These are phyloP conservation scores for Penicillium sp. DNA, from an alignment of 2,329 filamentous ascomycete species.

Conservation along the genomic window DNA sequence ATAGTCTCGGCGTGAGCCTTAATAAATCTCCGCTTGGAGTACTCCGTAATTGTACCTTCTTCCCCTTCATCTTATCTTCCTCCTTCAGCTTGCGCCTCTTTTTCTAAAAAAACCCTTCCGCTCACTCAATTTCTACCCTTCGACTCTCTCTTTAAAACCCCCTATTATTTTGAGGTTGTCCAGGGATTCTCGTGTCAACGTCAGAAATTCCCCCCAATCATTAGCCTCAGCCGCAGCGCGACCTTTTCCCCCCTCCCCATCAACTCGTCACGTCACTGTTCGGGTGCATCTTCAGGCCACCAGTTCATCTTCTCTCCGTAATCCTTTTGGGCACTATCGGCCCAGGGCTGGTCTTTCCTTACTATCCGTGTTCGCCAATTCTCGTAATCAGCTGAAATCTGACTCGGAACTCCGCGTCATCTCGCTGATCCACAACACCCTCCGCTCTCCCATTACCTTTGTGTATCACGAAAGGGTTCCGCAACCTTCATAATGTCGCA, in stretches of 20 bases:
- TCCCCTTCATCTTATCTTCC: constrained; percentile 14
- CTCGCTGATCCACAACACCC: constrained; percentile 9
- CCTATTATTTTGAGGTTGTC: background rate
- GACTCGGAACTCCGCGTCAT: constrained; percentile 5
- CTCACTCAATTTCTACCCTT: constrained; percentile 5
- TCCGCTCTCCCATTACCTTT: constrained; percentile 10
- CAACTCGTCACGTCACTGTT: constrained; percentile 14
- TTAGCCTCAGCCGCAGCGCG: constrained; percentile 20
- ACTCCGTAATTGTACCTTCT: constrained; percentile 7
- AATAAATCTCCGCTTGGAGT: constrained; percentile 15
- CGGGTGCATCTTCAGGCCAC: constrained; percentile 16
- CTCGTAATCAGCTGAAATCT: constrained; percentile 12
- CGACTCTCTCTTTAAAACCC: background rate
- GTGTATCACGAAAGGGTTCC: constrained; percentile 2
- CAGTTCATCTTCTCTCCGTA: constrained; percentile 4
- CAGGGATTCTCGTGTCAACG: constrained; percentile 8
- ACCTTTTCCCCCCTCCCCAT: constrained; percentile 23
- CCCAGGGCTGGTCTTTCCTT: constrained; percentile 10
- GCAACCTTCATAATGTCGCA: constrained; percentile 29
- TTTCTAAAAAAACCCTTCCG: background rate
- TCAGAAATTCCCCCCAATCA: constrained; percentile 1
- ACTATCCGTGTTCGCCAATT: constrained; percentile 11
- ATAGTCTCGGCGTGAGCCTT: constrained; percentile 11
- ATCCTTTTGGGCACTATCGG: constrained; percentile 11
- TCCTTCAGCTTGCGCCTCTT: constrained; percentile 10